Conservation (phyloP, 2,329 filamentous ascomycete genomes). For the Domatiomyces globalis region DNA sequence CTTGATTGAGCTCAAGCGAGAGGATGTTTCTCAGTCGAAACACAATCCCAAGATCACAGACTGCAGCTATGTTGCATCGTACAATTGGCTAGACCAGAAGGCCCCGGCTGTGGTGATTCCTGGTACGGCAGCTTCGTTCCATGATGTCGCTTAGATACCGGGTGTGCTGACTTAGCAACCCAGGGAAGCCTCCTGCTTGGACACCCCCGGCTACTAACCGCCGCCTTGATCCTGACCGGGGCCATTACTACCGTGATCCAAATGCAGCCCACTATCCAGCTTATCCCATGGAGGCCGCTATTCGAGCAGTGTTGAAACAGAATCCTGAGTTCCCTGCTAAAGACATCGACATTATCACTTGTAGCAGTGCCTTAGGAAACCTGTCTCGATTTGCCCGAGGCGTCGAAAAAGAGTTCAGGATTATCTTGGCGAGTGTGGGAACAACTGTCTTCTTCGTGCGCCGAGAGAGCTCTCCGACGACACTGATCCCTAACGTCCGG, state of each 20-base stretch:
- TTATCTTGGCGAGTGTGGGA: constrained; percentile 43
- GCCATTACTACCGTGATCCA: constrained; percentile 33
- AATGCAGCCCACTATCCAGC: constrained; percentile 22
- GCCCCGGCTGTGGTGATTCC: constrained; percentile 32
- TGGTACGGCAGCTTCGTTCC: constrained; percentile 22
- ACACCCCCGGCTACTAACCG: constrained; percentile 26
- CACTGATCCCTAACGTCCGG: constrained; percentile 39
- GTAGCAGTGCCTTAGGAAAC: constrained; percentile 37
- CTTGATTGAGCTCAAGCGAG: constrained; percentile 1
- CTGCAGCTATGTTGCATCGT: constrained; percentile 35
- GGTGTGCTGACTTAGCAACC: not conserved
- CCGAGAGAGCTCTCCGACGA: constrained; percentile 45
- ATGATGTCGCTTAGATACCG: constrained; percentile 4
- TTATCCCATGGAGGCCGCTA: constrained; percentile 23
- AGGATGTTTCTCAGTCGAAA: not conserved
- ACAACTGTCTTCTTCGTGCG: constrained; percentile 50
- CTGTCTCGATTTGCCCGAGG: constrained; percentile 36
- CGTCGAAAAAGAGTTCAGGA: constrained; percentile 39
- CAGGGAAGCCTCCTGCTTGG: constrained; percentile 40
- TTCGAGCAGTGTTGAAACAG: constrained; percentile 19
- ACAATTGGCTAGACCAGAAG: constrained; percentile 35
- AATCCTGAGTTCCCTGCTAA: constrained; percentile 25
- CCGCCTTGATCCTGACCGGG: constrained; percentile 31
- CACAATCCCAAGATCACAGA: constrained; percentile 24
- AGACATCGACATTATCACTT: constrained; percentile 43